A percentile compares a stretch with the other conserved stretches of the same genome.
These are phyloP conservation scores for Pseudotsuga menziesii DNA, from an alignment of 75 land plant genomes.

Conservation along the genomic window DNA sequence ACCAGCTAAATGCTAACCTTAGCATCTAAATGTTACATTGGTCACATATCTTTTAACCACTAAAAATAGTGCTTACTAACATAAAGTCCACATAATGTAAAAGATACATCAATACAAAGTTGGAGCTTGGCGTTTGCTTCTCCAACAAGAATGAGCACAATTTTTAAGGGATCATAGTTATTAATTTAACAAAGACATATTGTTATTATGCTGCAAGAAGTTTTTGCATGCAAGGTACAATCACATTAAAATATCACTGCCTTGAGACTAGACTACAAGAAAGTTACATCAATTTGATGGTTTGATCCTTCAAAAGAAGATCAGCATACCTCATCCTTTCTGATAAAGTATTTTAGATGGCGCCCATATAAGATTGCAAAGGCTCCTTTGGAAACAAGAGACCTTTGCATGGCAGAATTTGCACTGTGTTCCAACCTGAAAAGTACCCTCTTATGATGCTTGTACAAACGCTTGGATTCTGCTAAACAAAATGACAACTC, in stretches of 20 bases:
- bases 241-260: not conserved
- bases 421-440: slow-evolving; percentile 84
- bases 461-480: slow-evolving; percentile 59
- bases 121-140: too few species aligned
- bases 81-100: too few species aligned
- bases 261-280: not conserved
- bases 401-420: slow-evolving; percentile 58
- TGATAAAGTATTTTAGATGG: slow-evolving; percentile 65
- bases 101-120: too few species aligned
- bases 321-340: slow-evolving; percentile 59
- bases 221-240: not conserved
- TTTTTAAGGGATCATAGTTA: too few species aligned
- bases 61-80: too few species aligned
- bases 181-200: too few species aligned
- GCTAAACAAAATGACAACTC: slow-evolving; percentile 7
- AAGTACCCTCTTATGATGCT: slow-evolving; percentile 51
- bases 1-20: too few species aligned
- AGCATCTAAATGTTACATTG: too few species aligned
- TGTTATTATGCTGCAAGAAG: not conserved
- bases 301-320: not conserved
- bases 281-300: not conserved
- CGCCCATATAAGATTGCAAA: slow-evolving; percentile 85
- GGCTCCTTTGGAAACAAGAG: slow-evolving; percentile 70
- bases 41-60: too few species aligned
- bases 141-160: too few species aligned